Evolutionary conservation across 2,329 filamentous ascomycete species (phyloP), one percentile per base, ranked within the genome.

Genomic region (Hymenotorrendiella dingleyae): DNA sequence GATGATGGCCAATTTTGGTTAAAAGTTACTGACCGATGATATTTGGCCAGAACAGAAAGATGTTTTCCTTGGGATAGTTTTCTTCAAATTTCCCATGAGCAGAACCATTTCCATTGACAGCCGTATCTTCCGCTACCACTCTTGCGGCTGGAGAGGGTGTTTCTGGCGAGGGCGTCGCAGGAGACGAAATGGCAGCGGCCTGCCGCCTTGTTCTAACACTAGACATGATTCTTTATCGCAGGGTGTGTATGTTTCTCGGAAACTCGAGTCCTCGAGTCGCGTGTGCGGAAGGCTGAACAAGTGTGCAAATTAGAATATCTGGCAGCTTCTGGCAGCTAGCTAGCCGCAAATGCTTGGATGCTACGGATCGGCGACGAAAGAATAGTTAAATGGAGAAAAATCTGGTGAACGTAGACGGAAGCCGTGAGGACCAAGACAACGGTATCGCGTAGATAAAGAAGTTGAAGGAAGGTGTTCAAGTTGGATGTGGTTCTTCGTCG

Each of bases 11-110:
- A 17, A 26, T 28, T 19, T 3, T 12, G 27, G 12, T 6, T 16
- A 14, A 17, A 8, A 12, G 8, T 21, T 19, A 58, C 74, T 52
- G 70, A 88, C 84, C 86, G 56, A 91, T 90, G 28, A 91, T 71
- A 59, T 91, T 91, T 22, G 86, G 86, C 65, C 77, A 82, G 66
- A 91, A 90, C 23, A 90, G 64, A 53, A 90, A 91, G 52, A 91
- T 84, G 63, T 91, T 91, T 65, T 90, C 85, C 30, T 66, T 61
- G 8, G 66, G 60, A 36, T 64, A 56, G 29, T 60, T 67, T 47
- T 64, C 62, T 40, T 54, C 57, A 47, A 61, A 59, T 48, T 62
- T 43, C 19, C 56, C 52, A 38, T 63, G 56, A 40, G 63, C 65
- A 43, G 64, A 60, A 41, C 69, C 67, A 51, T 74, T 74, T 47